phyloP scores from a whole-genome alignment of 108 stramenopile genomes.

The Cyclotella kingstonii region DNA sequence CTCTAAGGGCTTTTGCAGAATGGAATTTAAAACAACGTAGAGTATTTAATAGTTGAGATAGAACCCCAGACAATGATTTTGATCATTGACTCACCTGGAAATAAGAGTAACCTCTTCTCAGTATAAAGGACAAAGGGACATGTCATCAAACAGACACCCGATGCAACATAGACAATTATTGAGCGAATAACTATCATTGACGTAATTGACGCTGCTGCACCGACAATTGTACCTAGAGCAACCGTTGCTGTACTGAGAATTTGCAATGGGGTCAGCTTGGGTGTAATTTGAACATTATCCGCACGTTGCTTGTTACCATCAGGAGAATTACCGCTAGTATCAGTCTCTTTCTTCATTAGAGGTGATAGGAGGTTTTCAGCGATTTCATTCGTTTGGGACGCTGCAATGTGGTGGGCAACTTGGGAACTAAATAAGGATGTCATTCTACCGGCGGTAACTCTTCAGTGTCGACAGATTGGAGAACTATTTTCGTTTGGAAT shows the following conservation, averaged over 20 bases:
- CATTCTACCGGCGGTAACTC: too few relatives aligned
- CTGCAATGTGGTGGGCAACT: too few relatives aligned
- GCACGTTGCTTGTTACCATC: not conserved
- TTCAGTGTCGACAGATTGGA: too few relatives aligned
- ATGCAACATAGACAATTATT: conserved; percentile 15
- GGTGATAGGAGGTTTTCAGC: not conserved
- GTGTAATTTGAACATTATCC: not conserved
- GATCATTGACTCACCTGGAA: conserved; percentile 10
- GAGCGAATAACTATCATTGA: conserved; percentile 11
- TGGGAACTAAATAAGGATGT: too few relatives aligned
- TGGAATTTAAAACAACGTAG: not conserved
- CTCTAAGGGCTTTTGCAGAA: conserved; percentile 1
- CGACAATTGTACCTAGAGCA: conserved; percentile 9
- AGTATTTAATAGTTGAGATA: not conserved
- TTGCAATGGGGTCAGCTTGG: conserved; percentile 4
- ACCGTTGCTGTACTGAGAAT: conserved; percentile 2
- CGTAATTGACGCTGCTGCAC: conserved; percentile 16
- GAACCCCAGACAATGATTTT: not conserved
- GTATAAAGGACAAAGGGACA: conserved; percentile 21
- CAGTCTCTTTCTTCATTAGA: not conserved
- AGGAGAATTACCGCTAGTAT: not conserved
- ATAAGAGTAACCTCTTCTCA: conserved; percentile 15
- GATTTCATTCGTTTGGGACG: too few relatives aligned
- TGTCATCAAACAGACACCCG: conserved; percentile 20
- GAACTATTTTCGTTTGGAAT: too few relatives aligned